Base-by-base conservation (phyloP, 805 yeast species). In the Saccharomycopsis fodiens region DNA sequence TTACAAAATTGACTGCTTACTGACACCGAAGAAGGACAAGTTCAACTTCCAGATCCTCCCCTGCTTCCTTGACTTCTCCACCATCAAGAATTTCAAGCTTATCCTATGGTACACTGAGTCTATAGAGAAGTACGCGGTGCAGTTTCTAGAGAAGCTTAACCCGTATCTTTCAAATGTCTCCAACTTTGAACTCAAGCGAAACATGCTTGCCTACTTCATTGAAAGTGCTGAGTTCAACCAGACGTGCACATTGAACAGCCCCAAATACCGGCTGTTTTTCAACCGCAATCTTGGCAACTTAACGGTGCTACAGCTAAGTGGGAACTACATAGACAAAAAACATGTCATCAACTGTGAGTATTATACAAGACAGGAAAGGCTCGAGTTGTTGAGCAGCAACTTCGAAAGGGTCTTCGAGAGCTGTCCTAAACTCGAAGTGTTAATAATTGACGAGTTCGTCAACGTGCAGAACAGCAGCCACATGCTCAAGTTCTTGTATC, bases 361-460 rank as follows among this genome's bases (percentile, higher is more conserved):
- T 5, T 39, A 39, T n/a, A 20, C 34, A 13, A 4, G 25, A n/a
- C 12, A 16, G 13, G 21, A 13, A 35, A 27, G 17, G 42, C 41
- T 27, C 17, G 41, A 16, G 8, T n/a, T 37, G 22, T 47, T 47
- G 19, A 15, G n/a, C n/a, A 27, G 15, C 15, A 47, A 47, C 21
- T 47, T 47, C 43, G 7, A 12, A n/a, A 12, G 15, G n/a, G 44
- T 47, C 12, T 47, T 47, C 25, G 31, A 43, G 15, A 16, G n/a
- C 16, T 47, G 47, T 17, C 23, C 7, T n/a, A 23, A 44, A 8
- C 25, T 47, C 20, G 30, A 32, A 19, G 47, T 44, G 2, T 32
- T 47, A n/a, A 47, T 47, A 5, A 43, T 47, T n/a, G 50, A 47
- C 29, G 47, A 47, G 44, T 47, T 47, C 30, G 44, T 47, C 21